Percentiles rank a stretch among this genome's conserved stretches.
These are phyloP conservation scores for Dentipellis sp. DNA, from an alignment of 768 basidiomycete species.

Conservation along the genomic window DNA sequence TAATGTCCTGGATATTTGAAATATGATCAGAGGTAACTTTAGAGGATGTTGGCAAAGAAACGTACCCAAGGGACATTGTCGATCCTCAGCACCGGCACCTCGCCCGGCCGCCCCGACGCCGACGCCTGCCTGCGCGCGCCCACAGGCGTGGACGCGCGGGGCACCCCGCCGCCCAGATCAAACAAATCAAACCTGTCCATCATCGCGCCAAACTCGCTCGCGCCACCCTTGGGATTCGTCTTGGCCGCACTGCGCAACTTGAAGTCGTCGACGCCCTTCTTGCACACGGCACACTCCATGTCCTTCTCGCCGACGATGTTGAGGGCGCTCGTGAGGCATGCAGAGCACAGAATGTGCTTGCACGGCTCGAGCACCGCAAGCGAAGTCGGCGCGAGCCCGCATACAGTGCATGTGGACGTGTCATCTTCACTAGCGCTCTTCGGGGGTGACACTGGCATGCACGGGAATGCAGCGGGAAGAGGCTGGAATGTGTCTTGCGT, in stretches of 20 bases:
- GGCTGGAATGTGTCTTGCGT: slow-evolving; percentile 24
- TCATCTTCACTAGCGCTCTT: not conserved
- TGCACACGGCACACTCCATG: slow-evolving; percentile 79
- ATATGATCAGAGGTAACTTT: slow-evolving; percentile 1
- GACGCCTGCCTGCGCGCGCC: slow-evolving; percentile 9
- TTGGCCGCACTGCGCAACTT: slow-evolving; percentile 11
- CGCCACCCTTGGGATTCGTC: slow-evolving; percentile 15
- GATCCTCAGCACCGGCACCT: slow-evolving; percentile 63
- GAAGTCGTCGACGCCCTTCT: slow-evolving; percentile 60
- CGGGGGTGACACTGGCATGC: not conserved
- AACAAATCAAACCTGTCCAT: slow-evolving; percentile 16
- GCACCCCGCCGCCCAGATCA: slow-evolving; percentile 12
- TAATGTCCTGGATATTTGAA: slow-evolving; percentile 55
- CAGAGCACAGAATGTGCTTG: slow-evolving; percentile 66
- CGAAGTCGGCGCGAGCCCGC: slow-evolving; percentile 35
- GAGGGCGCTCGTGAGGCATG: slow-evolving; percentile 75
- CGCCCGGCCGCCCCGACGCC: slow-evolving; percentile 18
- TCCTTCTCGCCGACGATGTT: slow-evolving; percentile 89
- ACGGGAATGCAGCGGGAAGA: slow-evolving; percentile 5
- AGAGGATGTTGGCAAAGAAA: slow-evolving; percentile 1
- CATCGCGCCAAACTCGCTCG: slow-evolving; percentile 19
- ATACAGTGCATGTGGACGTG: slow-evolving; percentile 49
- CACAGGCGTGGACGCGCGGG: slow-evolving; percentile 24
- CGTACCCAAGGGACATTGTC: slow-evolving; percentile 87
- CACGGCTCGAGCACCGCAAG: slow-evolving; percentile 71